A percentile compares a stretch with the other conserved stretches of the same genome.
phyloP scores from a whole-genome alignment of 1,139 yeast species.

The Eremothecium gossypii region DNA sequence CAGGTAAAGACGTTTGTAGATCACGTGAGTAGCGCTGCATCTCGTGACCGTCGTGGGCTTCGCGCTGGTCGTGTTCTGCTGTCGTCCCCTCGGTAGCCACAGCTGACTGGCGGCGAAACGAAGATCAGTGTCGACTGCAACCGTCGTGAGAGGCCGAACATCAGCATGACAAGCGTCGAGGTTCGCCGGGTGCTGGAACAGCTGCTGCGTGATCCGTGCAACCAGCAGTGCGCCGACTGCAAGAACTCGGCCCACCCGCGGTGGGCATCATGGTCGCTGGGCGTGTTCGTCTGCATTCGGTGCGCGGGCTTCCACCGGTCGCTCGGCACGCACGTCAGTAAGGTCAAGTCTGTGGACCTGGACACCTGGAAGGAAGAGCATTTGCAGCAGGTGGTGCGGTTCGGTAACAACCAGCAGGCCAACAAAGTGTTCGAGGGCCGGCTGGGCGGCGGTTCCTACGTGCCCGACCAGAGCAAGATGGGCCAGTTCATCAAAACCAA shows the following conservation, averaged over 20 bases:
- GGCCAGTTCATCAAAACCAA: conserved; percentile 86
- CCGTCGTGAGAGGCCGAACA: too few species aligned
- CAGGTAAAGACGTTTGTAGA: too few species aligned
- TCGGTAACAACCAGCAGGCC: conserved; percentile 72
- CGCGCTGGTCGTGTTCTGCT: too few species aligned
- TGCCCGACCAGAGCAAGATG: conserved; percentile 78
- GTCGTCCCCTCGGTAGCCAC: too few species aligned
- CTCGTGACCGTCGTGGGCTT: too few species aligned
- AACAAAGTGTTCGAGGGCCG: conserved; percentile 76
- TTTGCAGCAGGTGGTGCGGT: conserved; percentile 65
- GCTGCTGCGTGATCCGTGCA: conserved; percentile 64
- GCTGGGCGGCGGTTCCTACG: conserved; percentile 44
- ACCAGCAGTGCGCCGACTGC: conserved; percentile 84
- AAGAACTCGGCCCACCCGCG: conserved; percentile 83
- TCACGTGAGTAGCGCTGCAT: too few species aligned
- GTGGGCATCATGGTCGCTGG: conserved; percentile 97
- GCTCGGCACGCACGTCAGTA: conserved; percentile 88
- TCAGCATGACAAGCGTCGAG: conserved; percentile 19
- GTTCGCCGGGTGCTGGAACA: conserved; percentile 51
- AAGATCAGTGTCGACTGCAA: too few species aligned
- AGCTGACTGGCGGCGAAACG: too few species aligned
- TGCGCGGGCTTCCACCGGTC: conserved; percentile 95
- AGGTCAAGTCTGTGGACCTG: conserved; percentile 83
- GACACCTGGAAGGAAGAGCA: conserved; percentile 97
- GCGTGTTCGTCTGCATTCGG: conserved; percentile 81